A percentile compares a stretch with the other conserved stretches of the same genome.
These are phyloP conservation scores for Gossypium stocksii DNA, from an alignment of 345 rosid species.

Conservation along the genomic window DNA sequence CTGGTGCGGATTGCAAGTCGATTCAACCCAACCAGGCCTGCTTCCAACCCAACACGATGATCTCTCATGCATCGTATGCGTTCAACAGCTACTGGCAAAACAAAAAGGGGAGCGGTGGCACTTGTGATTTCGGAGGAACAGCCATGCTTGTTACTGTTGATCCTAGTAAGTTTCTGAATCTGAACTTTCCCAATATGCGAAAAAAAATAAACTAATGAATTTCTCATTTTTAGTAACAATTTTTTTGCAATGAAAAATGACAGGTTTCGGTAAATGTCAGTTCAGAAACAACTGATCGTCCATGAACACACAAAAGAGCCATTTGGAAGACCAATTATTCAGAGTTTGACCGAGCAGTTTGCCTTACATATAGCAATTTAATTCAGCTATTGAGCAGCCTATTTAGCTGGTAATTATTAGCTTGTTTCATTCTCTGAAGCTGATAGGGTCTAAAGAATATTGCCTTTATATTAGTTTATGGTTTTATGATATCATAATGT, in stretches of 20 bases:
- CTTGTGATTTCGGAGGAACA: slow-evolving; percentile 52
- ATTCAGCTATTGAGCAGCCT: not conserved
- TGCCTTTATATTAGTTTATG: not conserved
- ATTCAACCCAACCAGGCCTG: slow-evolving; percentile 35
- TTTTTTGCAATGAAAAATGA: not conserved
- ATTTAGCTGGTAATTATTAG: not conserved
- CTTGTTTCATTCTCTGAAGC: not conserved
- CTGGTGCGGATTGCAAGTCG: slow-evolving; percentile 39
- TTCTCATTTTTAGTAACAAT: not conserved
- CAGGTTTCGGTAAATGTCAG: slow-evolving; percentile 1
- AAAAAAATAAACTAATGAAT: not conserved
- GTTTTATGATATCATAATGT: not conserved
- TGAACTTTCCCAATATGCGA: not conserved
- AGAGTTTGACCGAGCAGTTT: not conserved
- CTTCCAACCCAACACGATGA: slow-evolving; percentile 38
- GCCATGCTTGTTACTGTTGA: slow-evolving; percentile 43
- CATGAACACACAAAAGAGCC: not conserved
- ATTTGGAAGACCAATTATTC: not conserved
- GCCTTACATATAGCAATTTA: not conserved
- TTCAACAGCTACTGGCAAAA: slow-evolving; percentile 53
- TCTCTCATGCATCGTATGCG: slow-evolving; percentile 44
- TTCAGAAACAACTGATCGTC: not conserved
- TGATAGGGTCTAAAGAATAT: not conserved
- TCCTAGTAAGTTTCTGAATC: slow-evolving; percentile 34
- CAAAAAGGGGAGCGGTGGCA: slow-evolving; percentile 31